Conservation (phyloP, 169 alveolate species). For the Plasmodium fragile region DNA sequence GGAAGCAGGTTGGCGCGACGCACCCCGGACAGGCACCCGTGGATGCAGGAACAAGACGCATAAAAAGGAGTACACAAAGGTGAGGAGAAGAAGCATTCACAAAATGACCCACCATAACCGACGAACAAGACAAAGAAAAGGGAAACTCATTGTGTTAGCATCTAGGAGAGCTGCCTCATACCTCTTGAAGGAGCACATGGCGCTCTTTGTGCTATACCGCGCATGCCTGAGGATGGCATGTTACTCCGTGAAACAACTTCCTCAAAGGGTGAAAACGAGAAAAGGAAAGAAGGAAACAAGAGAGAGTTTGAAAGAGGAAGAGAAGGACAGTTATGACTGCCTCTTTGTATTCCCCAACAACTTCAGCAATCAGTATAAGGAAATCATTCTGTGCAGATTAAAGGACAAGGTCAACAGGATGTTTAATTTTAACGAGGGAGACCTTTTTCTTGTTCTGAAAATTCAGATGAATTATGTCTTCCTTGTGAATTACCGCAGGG, state of each 20-base stretch:
- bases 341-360: constrained; percentile 31
- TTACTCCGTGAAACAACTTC: neutral
- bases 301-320: neutral
- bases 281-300: neutral
- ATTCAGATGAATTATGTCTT: constrained; percentile 11
- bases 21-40: neutral
- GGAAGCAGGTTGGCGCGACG: neutral
- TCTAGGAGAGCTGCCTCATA: neutral
- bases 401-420: constrained; percentile 25
- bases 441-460: constrained; percentile 8
- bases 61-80: constrained; percentile 11
- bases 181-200: neutral
- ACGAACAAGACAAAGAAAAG: neutral
- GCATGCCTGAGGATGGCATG: neutral
- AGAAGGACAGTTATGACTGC: constrained; percentile 19
- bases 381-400: constrained; percentile 24
- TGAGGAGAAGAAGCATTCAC: constrained; percentile 10
- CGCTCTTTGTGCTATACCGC: neutral
- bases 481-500: constrained; percentile 7
- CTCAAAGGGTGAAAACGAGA: neutral
- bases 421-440: neutral
- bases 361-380: constrained; percentile 1
- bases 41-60: neutral
- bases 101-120: neutral
- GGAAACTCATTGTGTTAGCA: neutral